phyloP scores from a whole-genome alignment of 495 filamentous ascomycete genomes.

The Choiromyces venosus region DNA sequence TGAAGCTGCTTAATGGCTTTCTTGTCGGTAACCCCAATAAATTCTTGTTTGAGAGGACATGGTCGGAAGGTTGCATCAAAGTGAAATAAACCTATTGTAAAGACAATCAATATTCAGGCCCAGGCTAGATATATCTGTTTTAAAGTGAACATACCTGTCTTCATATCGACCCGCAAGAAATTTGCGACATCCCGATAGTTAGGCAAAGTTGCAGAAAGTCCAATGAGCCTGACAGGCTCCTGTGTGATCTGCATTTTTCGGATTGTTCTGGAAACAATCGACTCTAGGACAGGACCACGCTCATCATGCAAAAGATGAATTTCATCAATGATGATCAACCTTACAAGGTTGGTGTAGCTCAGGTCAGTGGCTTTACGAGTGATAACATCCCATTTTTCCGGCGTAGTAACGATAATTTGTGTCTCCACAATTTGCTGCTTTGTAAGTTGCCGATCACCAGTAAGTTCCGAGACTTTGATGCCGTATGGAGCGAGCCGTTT shows the following conservation, averaged over 20 bases:
- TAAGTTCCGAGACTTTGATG: constrained; percentile 86
- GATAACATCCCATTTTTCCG: constrained; percentile 99
- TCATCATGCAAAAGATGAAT: constrained; percentile 98
- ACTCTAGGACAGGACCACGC: constrained; percentile 92
- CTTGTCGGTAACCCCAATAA: constrained; percentile 94
- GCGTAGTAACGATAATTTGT: constrained; percentile 96
- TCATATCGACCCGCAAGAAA: constrained; percentile 85
- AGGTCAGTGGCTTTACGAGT: constrained; percentile 95
- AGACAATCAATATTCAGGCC: not conserved
- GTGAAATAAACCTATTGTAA: constrained; percentile 55
- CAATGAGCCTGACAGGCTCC: constrained; percentile 82
- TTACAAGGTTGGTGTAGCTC: constrained; percentile 93
- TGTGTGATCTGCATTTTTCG: constrained; percentile 88
- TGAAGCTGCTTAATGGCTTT: constrained; percentile 99
- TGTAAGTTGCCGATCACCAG: constrained; percentile 94
- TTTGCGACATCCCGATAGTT: constrained; percentile 96
- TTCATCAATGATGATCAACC: constrained; percentile 93
- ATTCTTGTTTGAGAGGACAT: constrained; percentile 91
- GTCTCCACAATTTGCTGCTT: constrained; percentile 98
- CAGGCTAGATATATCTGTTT: not conserved
- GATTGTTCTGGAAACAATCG: constrained; percentile 91
- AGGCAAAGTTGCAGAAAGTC: constrained; percentile 88
- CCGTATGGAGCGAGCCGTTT: constrained; percentile 84
- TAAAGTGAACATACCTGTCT: constrained; percentile 56
- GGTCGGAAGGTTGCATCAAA: constrained; percentile 93